Percentiles rank a stretch among this genome's conserved stretches.
Evolutionary conservation across 2,329 filamentous ascomycete genomes (phyloP).

Genomic region (Uncinocarpus reesii): DNA sequence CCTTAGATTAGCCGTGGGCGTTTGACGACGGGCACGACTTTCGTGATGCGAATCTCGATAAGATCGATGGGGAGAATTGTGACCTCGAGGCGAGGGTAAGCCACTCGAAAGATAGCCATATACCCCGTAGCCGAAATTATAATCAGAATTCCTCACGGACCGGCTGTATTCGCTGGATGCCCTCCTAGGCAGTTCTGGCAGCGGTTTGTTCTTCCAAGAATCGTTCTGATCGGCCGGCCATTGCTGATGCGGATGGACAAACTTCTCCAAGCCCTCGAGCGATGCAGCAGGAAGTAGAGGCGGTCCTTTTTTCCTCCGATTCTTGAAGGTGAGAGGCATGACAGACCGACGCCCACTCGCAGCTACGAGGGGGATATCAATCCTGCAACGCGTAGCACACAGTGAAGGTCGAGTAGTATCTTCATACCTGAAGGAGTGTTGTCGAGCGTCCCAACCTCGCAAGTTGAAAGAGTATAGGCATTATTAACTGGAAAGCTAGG

Average conservation of each 20-base stretch:
- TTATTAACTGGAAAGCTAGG: slow-evolving; percentile 6
- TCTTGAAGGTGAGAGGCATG: slow-evolving; percentile 4
- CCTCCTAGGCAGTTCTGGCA: slow-evolving; percentile 3
- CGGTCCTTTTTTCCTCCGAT: slow-evolving; percentile 4
- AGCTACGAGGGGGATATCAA: background rate
- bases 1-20: background rate
- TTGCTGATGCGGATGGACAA: slow-evolving; percentile 13
- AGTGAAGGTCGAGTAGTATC: background rate
- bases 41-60: background rate
- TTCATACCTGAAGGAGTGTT: background rate
- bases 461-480: background rate
- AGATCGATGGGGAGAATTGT: background rate
- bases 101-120: background rate
- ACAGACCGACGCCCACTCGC: background rate
- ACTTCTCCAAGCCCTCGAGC: slow-evolving; percentile 18
- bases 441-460: background rate
- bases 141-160: background rate
- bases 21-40: background rate
- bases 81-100: background rate
- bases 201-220: slow-evolving; percentile 6
- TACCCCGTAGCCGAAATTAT: background rate
- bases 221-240: slow-evolving; percentile 6
- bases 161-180: slow-evolving; percentile 5
- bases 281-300: slow-evolving; percentile 15
- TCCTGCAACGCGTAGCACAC: background rate